Conservation (phyloP, 2,329 filamentous ascomycete genomes). For the Coniochaeta prunicola region DNA sequence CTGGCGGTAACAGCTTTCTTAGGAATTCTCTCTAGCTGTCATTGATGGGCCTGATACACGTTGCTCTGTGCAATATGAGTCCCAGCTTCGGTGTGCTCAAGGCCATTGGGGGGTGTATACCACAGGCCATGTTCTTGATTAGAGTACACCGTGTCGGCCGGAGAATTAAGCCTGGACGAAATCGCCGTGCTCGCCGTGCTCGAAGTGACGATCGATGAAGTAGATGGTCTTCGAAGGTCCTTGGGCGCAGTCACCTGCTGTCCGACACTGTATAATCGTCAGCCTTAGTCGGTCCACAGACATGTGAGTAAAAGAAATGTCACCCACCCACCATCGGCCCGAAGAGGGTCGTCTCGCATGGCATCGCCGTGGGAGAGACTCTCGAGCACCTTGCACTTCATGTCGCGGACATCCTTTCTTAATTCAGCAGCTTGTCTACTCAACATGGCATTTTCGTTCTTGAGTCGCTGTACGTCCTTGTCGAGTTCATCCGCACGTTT, state of each 20-base stretch:
- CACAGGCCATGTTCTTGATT: not conserved
- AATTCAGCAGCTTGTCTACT: not conserved
- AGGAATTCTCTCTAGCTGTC: not conserved
- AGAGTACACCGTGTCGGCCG: not conserved
- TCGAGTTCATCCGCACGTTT: not conserved
- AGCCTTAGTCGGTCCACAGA: not conserved
- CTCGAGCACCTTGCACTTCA: slow-evolving; percentile 1
- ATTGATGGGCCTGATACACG: not conserved
- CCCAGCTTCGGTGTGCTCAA: not conserved
- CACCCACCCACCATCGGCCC: not conserved
- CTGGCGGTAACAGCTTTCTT: not conserved
- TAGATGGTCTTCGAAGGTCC: not conserved
- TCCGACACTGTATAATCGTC: not conserved
- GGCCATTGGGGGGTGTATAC: not conserved
- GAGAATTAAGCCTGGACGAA: not conserved
- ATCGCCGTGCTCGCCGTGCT: not conserved
- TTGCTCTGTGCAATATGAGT: not conserved
- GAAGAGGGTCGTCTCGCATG: not conserved
- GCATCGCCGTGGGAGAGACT: not conserved
- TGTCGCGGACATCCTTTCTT: not conserved
- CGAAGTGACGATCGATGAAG: not conserved
- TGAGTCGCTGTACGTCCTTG: not conserved
- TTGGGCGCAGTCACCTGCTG: not conserved
- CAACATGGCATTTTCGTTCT: not conserved
- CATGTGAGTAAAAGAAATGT: not conserved